Evolutionary conservation across 371 early-diverging fungal species (phyloP).

Genomic region (Haplosporangium sp.): DNA sequence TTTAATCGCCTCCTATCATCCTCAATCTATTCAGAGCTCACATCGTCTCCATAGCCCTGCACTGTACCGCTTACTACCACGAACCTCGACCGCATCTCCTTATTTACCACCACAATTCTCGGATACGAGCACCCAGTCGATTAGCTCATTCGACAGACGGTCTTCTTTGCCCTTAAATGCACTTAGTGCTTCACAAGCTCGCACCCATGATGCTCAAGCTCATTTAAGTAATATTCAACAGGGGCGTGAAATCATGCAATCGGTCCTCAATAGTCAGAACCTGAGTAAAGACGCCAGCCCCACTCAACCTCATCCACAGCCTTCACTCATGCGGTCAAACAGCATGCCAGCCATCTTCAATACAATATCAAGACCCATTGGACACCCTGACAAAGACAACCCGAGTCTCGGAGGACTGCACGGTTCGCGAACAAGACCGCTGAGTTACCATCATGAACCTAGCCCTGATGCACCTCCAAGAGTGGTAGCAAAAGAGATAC

Average conservation of each 20-base stretch:
- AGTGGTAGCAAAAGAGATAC: background rate
- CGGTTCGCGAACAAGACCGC: background rate
- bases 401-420: no score
- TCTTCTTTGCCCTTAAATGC: slow-evolving; percentile 25
- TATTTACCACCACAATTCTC: slow-evolving; percentile 5
- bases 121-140: slow-evolving; percentile 1
- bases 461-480: background rate
- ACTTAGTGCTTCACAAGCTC: slow-evolving; percentile 2
- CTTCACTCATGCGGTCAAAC: slow-evolving; percentile 24
- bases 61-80: slow-evolving; percentile 6
- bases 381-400: no score
- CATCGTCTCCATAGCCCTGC: background rate
- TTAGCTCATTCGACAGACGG: slow-evolving; percentile 14
- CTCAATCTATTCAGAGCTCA: background rate
- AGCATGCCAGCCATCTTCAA: slow-evolving; percentile 36
- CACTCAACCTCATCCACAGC: slow-evolving; percentile 1
- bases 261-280: background rate
- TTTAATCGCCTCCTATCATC: background rate
- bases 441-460: background rate
- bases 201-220: background rate
- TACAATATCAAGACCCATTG: background rate
- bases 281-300: background rate
- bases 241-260: background rate
- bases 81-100: slow-evolving; percentile 4
- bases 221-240: background rate